Evolutionary conservation across 495 filamentous ascomycete genomes (phyloP).

Genomic region (Tetracladium setigerum): DNA sequence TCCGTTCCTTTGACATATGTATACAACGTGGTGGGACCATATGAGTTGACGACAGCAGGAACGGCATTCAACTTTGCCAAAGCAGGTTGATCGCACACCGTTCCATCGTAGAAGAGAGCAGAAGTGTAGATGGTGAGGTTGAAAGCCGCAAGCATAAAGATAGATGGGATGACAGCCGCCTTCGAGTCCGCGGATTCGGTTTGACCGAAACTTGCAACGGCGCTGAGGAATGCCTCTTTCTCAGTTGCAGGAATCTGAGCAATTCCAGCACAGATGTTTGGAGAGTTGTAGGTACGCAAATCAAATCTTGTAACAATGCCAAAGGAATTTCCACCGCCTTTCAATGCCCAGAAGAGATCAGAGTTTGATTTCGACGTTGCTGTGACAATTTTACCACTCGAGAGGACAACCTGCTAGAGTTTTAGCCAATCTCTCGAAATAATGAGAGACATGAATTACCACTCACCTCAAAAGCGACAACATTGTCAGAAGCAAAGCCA

Average conservation of each 20-base stretch:
- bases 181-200: constrained; percentile 3
- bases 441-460: too few relatives aligned
- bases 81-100: constrained; percentile 30
- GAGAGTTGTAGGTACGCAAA: constrained; percentile 27
- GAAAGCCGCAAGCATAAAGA: constrained; percentile 8
- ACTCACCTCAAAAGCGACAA: constrained; percentile 30
- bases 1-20: constrained; percentile 7
- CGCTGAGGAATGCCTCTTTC: constrained; percentile 1
- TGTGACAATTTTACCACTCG: constrained; percentile 36
- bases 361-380: constrained; percentile 32
- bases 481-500: constrained; percentile 28
- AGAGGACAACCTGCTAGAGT: constrained; percentile 38
- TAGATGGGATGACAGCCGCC: constrained; percentile 6
- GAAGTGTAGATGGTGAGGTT: constrained; percentile 24
- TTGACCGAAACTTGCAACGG: constrained; percentile 7
- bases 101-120: constrained; percentile 35
- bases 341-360: constrained; percentile 46
- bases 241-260: constrained; percentile 10
- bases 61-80: constrained; percentile 5
- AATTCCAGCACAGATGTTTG: constrained; percentile 5
- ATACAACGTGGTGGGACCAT: constrained; percentile 2
- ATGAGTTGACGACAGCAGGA: constrained; percentile 6
- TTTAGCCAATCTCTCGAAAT: not conserved
- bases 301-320: constrained; percentile 49
- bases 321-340: constrained; percentile 38